Evolutionary conservation across 257 asterid genomes (phyloP).

Genomic region (Salvia hispanica): DNA sequence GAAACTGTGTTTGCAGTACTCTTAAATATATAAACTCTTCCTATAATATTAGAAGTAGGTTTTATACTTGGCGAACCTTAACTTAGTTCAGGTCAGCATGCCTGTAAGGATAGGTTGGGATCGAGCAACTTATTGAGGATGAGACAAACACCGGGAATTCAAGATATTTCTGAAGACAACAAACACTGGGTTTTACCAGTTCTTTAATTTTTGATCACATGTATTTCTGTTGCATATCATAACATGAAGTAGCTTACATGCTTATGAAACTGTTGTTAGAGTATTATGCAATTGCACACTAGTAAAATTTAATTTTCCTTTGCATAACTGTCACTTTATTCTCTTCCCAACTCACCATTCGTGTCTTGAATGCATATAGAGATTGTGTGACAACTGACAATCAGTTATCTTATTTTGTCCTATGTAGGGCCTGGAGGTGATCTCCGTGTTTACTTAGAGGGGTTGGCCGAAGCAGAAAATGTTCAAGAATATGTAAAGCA

Average conservation of each 20-base stretch:
- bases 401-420: slow-evolving; percentile 14
- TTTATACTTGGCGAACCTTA: neutral
- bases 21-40: neutral
- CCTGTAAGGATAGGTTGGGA: neutral
- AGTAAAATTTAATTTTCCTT: neutral
- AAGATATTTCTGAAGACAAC: neutral
- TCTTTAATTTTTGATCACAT: neutral
- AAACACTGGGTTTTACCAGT: neutral
- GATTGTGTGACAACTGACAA: slow-evolving; percentile 4
- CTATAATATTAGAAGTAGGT: neutral
- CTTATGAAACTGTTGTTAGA: neutral
- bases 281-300: neutral
- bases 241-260: neutral
- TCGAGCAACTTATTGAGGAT: slow-evolving; percentile 1
- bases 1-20: slow-evolving; percentile 1
- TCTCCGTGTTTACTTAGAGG: slow-evolving; percentile 72
- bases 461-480: slow-evolving; percentile 65
- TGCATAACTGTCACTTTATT: neutral
- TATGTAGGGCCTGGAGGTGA: slow-evolving; percentile 78
- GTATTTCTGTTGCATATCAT: neutral
- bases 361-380: neutral
- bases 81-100: neutral
- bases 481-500: slow-evolving; percentile 71
- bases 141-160: neutral
- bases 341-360: neutral